Percentiles rank a stretch among this genome's conserved stretches.
Conservation (phyloP, 352 stramenopile species). For the Pythium guiyangense region DNA sequence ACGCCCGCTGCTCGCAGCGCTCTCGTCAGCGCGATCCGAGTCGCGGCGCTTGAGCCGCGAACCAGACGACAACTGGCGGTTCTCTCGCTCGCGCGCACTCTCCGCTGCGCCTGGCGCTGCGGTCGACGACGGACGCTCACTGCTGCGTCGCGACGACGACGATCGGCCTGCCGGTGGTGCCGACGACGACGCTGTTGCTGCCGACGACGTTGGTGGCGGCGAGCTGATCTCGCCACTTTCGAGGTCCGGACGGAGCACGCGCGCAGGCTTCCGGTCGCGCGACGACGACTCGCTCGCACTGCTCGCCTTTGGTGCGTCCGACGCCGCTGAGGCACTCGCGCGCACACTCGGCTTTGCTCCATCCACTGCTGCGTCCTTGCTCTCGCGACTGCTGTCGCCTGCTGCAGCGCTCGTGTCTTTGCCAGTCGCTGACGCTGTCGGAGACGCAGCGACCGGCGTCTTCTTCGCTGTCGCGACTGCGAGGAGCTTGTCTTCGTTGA, state of each 20-base stretch:
- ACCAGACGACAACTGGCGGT: constrained; percentile 1
- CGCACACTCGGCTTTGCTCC: background rate
- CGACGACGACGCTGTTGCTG: background rate
- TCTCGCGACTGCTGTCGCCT: background rate
- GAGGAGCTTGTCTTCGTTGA: constrained; percentile 64
- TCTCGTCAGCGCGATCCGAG: constrained; percentile 17
- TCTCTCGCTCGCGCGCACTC: background rate
- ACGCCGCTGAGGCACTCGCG: too few relatives aligned
- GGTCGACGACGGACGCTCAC: constrained; percentile 2
- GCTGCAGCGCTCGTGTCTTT: background rate
- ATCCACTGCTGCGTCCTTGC: background rate
- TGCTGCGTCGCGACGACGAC: constrained; percentile 7
- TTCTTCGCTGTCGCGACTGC: constrained; percentile 17
- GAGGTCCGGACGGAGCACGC: constrained; percentile 31
- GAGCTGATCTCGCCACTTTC: constrained; percentile 52
- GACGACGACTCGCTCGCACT: constrained; percentile 1
- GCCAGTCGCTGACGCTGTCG: constrained; percentile 13
- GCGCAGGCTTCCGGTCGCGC: constrained; percentile 12
- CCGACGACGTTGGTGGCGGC: background rate
- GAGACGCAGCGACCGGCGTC: constrained; percentile 1
- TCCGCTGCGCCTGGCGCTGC: background rate
- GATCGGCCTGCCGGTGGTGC: too few relatives aligned
- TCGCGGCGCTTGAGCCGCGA: constrained; percentile 18
- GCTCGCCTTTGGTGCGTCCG: too few relatives aligned
- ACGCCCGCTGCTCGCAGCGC: constrained; percentile 16